Conservation (phyloP, 1,284 basidiomycete genomes). For the Mycosarcoma mackinlayi region DNA sequence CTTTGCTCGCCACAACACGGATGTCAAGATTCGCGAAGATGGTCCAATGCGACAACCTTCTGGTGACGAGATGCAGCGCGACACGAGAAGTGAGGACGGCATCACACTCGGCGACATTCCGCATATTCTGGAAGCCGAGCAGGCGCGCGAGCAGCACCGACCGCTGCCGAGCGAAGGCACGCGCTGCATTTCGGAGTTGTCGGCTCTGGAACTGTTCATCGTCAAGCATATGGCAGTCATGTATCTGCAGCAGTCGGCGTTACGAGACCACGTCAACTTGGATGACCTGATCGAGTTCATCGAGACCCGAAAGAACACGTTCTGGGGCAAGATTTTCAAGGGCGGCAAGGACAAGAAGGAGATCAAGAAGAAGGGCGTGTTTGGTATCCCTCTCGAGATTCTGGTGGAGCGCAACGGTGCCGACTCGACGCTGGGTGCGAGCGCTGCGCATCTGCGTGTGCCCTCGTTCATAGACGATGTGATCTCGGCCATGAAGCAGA, state of each 20-base stretch:
- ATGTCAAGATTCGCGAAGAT: conserved; percentile 89
- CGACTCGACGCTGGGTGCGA: conserved; percentile 89
- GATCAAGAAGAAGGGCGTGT: conserved; percentile 74
- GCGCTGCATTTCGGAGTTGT: conserved; percentile 84
- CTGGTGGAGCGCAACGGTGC: conserved; percentile 95
- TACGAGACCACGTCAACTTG: conserved; percentile 79
- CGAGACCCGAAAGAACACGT: conserved; percentile 90
- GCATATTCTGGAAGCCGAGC: conserved; percentile 88
- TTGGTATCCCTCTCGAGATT: conserved; percentile 90
- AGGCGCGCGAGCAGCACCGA: conserved; percentile 84
- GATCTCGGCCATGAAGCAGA: conserved; percentile 96
- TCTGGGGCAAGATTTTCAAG: conserved; percentile 98
- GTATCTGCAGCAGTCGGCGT: conserved; percentile 77
- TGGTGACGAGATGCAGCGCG: conserved; percentile 53
- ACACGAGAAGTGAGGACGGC: conserved; percentile 76
- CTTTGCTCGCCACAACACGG: conserved; percentile 83
- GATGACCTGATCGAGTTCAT: conserved; percentile 94
- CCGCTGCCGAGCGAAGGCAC: conserved; percentile 77
- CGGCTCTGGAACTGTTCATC: conserved; percentile 84
- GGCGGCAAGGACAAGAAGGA: conserved; percentile 79
- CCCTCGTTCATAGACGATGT: conserved; percentile 98
- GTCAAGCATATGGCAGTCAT: conserved; percentile 92
- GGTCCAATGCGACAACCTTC: conserved; percentile 57
- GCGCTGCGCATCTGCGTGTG: conserved; percentile 84
- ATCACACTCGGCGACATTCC: conserved; percentile 97